phyloP scores from a whole-genome alignment of 2,329 filamentous ascomycete species.

The Emergomyces orientalis region DNA sequence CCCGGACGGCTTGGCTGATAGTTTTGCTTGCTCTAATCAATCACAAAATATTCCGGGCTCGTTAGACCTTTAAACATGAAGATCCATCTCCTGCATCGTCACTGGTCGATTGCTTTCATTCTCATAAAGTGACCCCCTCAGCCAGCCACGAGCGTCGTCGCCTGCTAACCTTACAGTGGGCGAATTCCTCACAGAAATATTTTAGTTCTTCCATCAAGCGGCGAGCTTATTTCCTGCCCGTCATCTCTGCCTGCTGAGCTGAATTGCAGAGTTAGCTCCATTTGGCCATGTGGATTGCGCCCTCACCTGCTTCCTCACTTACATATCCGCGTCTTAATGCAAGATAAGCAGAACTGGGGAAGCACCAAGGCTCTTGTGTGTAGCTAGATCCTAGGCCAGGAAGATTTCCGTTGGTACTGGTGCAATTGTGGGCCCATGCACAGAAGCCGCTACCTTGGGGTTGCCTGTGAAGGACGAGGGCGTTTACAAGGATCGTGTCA shows the following conservation, averaged over 20 bases:
- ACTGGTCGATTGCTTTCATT: background rate
- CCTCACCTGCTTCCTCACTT: constrained; percentile 1
- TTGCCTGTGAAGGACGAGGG: background rate
- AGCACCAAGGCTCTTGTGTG: background rate
- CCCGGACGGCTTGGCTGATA: too few species aligned
- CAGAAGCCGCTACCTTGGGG: background rate
- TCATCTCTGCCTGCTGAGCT: background rate
- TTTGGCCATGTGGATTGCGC: constrained; percentile 2
- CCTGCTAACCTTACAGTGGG: background rate
- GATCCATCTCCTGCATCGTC: background rate
- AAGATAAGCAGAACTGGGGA: background rate
- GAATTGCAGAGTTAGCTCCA: background rate
- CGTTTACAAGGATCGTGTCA: background rate
- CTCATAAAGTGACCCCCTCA: background rate
- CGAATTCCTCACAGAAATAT: background rate
- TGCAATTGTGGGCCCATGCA: background rate
- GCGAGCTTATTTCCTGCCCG: background rate
- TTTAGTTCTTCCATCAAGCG: background rate
- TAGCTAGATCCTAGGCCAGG: background rate
- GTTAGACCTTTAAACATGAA: background rate
- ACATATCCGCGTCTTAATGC: constrained; percentile 5
- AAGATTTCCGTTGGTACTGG: background rate
- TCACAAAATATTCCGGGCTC: background rate
- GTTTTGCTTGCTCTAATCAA: background rate
- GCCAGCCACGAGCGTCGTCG: background rate